These are phyloP conservation scores for Leccinum pellstonianum DNA, from an alignment of 768 basidiomycete genomes.

Conservation along the genomic window DNA sequence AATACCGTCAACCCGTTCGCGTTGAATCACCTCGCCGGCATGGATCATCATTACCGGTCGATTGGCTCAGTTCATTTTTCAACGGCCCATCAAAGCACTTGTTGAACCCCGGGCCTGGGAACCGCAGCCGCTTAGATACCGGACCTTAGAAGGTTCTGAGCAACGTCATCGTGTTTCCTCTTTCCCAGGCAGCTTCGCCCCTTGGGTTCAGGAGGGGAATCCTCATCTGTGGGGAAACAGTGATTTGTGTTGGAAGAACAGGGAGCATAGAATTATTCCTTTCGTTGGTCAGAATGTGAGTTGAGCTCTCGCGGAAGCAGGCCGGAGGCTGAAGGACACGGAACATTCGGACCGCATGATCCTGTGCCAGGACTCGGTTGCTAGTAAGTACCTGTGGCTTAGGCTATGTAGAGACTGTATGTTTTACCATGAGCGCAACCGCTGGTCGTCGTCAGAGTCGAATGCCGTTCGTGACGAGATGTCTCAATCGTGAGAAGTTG, in stretches of 20 bases:
- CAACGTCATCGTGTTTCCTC: background rate
- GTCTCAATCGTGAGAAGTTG: background rate
- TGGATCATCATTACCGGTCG: background rate
- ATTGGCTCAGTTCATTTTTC: background rate
- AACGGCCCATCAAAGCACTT: background rate
- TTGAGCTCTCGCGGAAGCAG: background rate
- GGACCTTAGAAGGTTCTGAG: background rate
- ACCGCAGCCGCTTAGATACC: background rate
- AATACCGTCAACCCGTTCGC: background rate
- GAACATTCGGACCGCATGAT: background rate
- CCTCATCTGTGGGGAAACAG: background rate
- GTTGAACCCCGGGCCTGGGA: background rate
- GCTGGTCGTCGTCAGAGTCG: too few species aligned
- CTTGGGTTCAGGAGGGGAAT: background rate
- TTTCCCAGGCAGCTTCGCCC: background rate
- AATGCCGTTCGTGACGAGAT: background rate
- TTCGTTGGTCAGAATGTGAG: background rate
- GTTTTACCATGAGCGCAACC: background rate
- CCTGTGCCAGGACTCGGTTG: background rate
- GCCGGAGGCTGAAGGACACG: background rate
- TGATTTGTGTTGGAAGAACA: background rate
- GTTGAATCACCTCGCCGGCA: background rate
- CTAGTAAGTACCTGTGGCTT: too few species aligned
- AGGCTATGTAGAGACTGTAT: background rate
- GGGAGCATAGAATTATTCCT: background rate